Percentiles rank a stretch among this genome's conserved stretches.
These are phyloP conservation scores for Metschnikowia reukaufii DNA, from an alignment of 805 yeast genomes.

Conservation along the genomic window DNA sequence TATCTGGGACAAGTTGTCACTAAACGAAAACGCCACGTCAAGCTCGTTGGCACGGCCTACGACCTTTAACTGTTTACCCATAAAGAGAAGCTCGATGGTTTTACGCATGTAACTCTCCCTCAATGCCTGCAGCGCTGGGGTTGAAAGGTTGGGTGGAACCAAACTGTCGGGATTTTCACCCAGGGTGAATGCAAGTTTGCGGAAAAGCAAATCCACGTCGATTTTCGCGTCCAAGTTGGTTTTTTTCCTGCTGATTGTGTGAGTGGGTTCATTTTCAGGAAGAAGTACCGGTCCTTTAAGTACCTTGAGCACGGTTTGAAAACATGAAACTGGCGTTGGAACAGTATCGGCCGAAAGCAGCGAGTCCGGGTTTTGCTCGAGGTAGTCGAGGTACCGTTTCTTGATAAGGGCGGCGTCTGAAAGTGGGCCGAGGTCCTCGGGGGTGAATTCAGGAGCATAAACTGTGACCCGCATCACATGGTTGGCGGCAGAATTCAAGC, in stretches of 20 bases:
- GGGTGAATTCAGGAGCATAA: constrained; percentile 49
- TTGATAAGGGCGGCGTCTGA: constrained; percentile 52
- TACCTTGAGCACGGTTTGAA: constrained; percentile 60
- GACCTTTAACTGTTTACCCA: constrained; percentile 21
- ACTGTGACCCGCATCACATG: constrained; percentile 52
- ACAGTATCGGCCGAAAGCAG: constrained; percentile 28
- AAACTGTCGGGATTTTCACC: constrained; percentile 32
- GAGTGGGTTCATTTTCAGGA: constrained; percentile 44
- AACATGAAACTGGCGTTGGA: constrained; percentile 60
- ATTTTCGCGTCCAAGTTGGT: constrained; percentile 56
- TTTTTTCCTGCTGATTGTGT: constrained; percentile 55
- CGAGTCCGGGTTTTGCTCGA: constrained; percentile 26
- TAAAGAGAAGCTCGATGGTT: constrained; percentile 51
- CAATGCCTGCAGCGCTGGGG: constrained; percentile 18
- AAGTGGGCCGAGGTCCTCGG: constrained; percentile 44
- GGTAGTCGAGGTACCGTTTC: constrained; percentile 47
- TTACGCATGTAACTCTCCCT: constrained; percentile 57
- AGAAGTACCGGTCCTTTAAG: constrained; percentile 64
- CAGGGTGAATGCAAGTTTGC: constrained; percentile 46
- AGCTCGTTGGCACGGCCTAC: constrained; percentile 15
- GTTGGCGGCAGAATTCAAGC: constrained; percentile 24
- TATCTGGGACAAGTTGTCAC: constrained; percentile 34
- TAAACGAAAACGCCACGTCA: constrained; percentile 27
- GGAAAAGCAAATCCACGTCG: constrained; percentile 51
- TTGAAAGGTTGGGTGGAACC: constrained; percentile 48